Base-by-base conservation (phyloP, 352 stramenopile species). In the Aphanomyces invadans region DNA sequence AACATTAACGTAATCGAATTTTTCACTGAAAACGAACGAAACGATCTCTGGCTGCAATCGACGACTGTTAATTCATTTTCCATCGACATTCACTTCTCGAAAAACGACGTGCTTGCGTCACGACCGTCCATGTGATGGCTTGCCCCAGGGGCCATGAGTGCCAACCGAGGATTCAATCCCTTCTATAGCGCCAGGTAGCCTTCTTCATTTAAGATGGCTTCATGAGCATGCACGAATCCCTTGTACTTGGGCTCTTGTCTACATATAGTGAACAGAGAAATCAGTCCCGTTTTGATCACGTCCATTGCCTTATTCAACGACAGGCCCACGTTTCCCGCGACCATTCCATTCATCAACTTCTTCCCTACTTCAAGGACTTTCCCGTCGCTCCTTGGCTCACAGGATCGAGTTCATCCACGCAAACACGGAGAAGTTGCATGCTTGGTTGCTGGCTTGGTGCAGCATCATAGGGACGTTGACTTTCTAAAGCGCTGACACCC, bases 341-440 rank as follows among this genome's bases (percentile, higher is more conserved):
- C 87, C n/a, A 94, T 78, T 36, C 96, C 96, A 71, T 98, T 95
- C 56, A 98, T 72, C 69, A 98, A 89, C 53, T 90, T 96, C 59
- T 97, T 88, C 80, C 96, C 98, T 56, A 86, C 85, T 49, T 89
- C 81, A 68, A 98, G 79, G 56, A 87, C 90, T 71, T 94, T 93
- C 69, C 86, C 87, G 65, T 95, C 88, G 25, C 83, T 93, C 76
- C 74, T 95, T 95, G 56, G 92, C 81, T 83, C 89, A 97, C 73
- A 97, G 86, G 66, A 90, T 74, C 73, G 96, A 90, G 79, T 98
- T 92, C 19, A 95, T 73, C 81, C 84, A 92, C 15, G 83, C 84
- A 57, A 94, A 98, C 10, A 79, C 89, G 68, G 97, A 98, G 73
- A 99, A 99, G 80, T 98, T 98, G 66, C 98, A 97, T 4, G 95